Conservation (phyloP, 2,329 filamentous ascomycete genomes). For the Penicillium sp. region DNA sequence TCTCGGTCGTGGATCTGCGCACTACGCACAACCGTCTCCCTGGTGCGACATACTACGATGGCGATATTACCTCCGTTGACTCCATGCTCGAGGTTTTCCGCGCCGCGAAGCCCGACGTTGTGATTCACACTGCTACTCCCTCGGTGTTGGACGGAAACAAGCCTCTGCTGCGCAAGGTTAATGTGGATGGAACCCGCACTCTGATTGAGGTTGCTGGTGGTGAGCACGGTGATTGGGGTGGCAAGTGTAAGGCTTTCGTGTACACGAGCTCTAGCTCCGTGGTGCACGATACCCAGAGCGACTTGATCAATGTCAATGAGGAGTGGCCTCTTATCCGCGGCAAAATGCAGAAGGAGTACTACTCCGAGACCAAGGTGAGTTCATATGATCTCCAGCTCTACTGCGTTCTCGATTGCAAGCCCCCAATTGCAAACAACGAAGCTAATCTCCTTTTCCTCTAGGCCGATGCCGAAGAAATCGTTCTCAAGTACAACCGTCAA, state of each 20-base stretch:
- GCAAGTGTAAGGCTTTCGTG: slow-evolving; percentile 69
- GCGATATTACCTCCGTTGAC: slow-evolving; percentile 70
- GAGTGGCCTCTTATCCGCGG: slow-evolving; percentile 74
- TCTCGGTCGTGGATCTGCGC: slow-evolving; percentile 72
- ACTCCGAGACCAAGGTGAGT: slow-evolving; percentile 82
- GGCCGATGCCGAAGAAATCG: slow-evolving; percentile 79
- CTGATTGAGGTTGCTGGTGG: slow-evolving; percentile 69
- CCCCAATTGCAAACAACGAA: neutral
- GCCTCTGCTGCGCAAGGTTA: slow-evolving; percentile 74
- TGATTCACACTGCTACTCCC: slow-evolving; percentile 88
- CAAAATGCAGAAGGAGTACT: slow-evolving; percentile 72
- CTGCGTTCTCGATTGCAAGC: neutral
- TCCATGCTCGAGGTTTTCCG: slow-evolving; percentile 65
- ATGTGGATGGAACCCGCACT: slow-evolving; percentile 80
- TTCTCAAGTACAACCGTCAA: slow-evolving; percentile 71
- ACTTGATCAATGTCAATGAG: slow-evolving; percentile 85
- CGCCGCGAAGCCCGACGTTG: slow-evolving; percentile 71
- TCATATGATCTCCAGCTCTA: neutral
- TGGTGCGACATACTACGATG: slow-evolving; percentile 68
- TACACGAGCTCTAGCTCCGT: slow-evolving; percentile 91
- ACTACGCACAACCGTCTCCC: slow-evolving; percentile 67
- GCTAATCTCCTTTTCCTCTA: slow-evolving; percentile 24
- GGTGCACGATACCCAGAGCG: slow-evolving; percentile 74
- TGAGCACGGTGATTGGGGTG: slow-evolving; percentile 62
- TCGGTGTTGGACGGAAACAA: slow-evolving; percentile 53